phyloP scores from a whole-genome alignment of 2,329 filamentous ascomycete genomes.

The Claviceps arundinis region DNA sequence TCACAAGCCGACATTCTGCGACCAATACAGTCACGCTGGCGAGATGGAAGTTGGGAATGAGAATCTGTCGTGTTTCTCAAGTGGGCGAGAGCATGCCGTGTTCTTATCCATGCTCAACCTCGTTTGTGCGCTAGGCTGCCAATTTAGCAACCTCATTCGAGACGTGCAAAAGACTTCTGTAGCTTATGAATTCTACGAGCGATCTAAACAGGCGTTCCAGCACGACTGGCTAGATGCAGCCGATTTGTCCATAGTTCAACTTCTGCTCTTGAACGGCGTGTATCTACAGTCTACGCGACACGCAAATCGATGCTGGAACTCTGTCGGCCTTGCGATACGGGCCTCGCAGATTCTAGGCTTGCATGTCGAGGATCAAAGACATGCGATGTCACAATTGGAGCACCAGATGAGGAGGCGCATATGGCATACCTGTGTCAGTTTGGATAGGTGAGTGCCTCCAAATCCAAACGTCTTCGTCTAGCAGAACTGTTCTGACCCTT shows the following conservation, averaged over 20 bases:
- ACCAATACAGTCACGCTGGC: background rate
- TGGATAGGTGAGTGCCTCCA: background rate
- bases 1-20: conserved; percentile 1
- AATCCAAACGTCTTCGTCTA: background rate
- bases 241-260: conserved; percentile 1
- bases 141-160: conserved; percentile 1
- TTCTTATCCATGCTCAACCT: conserved; percentile 3
- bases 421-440: conserved; percentile 3
- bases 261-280: conserved; percentile 1
- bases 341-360: conserved; percentile 1
- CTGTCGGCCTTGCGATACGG: conserved; percentile 3
- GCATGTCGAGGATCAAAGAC: background rate
- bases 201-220: background rate
- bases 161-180: conserved; percentile 1
- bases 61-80: background rate
- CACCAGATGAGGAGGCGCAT: conserved; percentile 1
- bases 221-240: conserved; percentile 3
- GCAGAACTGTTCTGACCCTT: background rate
- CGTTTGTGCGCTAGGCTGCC: conserved; percentile 2
- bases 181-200: conserved; percentile 2
- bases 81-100: background rate
- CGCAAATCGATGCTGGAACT: conserved; percentile 4
- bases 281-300: conserved; percentile 3
- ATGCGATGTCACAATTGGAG: conserved; percentile 1
- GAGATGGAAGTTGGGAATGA: background rate